Evolutionary conservation across 2,329 filamentous ascomycete genomes (phyloP), one percentile per base, ranked within the genome.

Genomic region (Trichoderma asperellum): DNA sequence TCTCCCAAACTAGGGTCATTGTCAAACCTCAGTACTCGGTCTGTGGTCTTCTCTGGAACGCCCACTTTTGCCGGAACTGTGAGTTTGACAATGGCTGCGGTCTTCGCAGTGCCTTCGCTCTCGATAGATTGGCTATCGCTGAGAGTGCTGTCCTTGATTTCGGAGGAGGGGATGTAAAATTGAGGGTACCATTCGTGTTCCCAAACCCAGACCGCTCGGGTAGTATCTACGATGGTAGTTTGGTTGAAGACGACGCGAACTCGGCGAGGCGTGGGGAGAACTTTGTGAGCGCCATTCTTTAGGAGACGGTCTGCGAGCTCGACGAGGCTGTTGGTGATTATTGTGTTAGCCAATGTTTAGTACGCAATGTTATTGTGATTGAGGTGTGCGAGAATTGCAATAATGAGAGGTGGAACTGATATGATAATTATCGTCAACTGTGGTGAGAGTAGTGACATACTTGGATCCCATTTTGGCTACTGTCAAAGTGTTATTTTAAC

Each of bases 141-240:
- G 37, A 74, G 63, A 5, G 72, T 74, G 62, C 76, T 77, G n/a
- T 77, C 73, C 11, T 69, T 74, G 5, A 81, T 69, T 49, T 76
- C 77, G 0, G 70, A 55, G 0, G 64, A 59, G 0, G 81, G 81
- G 3, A 85, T 73, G 66, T 84, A 84, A 69, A 80, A 81, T 32
- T 85, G 79, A 1, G 84, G 84, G 73, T 85, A 87, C 67, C 76
- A 81, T 1, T 81, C 78, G 70, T 87, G 83, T 72, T 84, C 82
- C 82, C 82, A 84, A 10, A 83, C 78, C 68, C 78, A 79, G 18
- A 77, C 64, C 2, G 79, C 81, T 27, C 75, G 70, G 0, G 75
- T 77, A 0, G 81, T 81, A 68, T 83, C 82, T 18, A 80, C 76
- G 29, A 81, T 77, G 68, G 73, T 74, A 5, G 72, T 72, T 29